phyloP scores from a whole-genome alignment of 2,329 filamentous ascomycete species.

The Diaporthe velutina region DNA sequence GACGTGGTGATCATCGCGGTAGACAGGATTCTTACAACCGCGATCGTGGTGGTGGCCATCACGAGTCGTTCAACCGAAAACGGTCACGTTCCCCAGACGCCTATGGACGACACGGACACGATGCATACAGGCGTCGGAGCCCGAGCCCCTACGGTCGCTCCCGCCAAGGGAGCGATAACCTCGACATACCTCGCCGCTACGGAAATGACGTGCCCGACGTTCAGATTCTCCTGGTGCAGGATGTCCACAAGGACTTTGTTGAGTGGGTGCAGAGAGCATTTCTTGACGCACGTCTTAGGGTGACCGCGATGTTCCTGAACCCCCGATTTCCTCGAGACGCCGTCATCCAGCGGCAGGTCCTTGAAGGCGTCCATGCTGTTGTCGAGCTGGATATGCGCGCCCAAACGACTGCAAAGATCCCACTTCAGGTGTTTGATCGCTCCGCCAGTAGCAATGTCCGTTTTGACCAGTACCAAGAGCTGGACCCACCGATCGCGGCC shows the following conservation, averaged over 20 bases:
- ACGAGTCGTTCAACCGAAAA: slow-evolving; percentile 53
- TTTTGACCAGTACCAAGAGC: slow-evolving; percentile 88
- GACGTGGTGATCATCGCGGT: slow-evolving; percentile 67
- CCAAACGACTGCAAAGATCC: slow-evolving; percentile 79
- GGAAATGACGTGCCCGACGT: slow-evolving; percentile 87
- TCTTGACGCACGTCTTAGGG: slow-evolving; percentile 76
- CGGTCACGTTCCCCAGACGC: slow-evolving; percentile 78
- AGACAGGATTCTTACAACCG: slow-evolving; percentile 64
- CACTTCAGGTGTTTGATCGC: slow-evolving; percentile 88
- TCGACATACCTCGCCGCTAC: slow-evolving; percentile 80
- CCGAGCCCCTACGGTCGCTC: slow-evolving; percentile 72
- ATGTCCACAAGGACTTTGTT: slow-evolving; percentile 84
- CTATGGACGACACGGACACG: slow-evolving; percentile 57
- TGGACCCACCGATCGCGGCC: slow-evolving; percentile 83
- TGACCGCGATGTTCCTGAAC: slow-evolving; percentile 84
- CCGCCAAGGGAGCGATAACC: slow-evolving; percentile 68
- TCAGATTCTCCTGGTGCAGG: slow-evolving; percentile 85
- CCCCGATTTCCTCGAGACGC: slow-evolving; percentile 81
- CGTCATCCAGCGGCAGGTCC: slow-evolving; percentile 86
- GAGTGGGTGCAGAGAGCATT: slow-evolving; percentile 86
- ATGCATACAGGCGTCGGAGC: slow-evolving; percentile 76
- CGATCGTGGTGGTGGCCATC: slow-evolving; percentile 59
- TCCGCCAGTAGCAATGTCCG: slow-evolving; percentile 81
- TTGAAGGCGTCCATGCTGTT: slow-evolving; percentile 90
- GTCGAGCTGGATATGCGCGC: slow-evolving; percentile 80